phyloP scores from a whole-genome alignment of 1,284 basidiomycete species.

The Moesziomyces sp. region DNA sequence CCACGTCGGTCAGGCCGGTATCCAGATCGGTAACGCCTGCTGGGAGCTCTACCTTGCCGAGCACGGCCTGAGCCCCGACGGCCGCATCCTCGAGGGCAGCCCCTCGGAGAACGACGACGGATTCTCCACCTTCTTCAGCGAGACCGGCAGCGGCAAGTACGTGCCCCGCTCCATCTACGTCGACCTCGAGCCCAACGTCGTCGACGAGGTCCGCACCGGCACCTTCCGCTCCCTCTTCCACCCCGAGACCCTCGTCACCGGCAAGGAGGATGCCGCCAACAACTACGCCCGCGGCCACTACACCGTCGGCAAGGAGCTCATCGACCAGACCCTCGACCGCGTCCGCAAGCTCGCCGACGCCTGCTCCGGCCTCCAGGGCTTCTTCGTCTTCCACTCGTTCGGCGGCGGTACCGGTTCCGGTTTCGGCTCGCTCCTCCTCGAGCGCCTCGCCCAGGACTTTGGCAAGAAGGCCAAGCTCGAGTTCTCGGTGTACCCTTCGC shows the following conservation, averaged over 20 bases:
- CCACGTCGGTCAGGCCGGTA: conserved; percentile 94
- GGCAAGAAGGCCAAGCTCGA: conserved; percentile 99
- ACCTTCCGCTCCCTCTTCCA: conserved; percentile 96
- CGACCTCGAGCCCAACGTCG: conserved; percentile 93
- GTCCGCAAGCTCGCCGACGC: conserved; percentile 96
- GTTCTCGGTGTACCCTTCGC: conserved; percentile 91
- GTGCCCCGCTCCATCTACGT: conserved; percentile 96
- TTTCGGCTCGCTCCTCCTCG: conserved; percentile 95
- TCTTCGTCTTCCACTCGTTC: conserved; percentile 99
- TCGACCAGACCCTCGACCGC: conserved; percentile 89
- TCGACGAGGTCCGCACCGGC: conserved; percentile 95
- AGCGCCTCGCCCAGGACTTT: conserved; percentile 95
- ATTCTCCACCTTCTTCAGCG: conserved; percentile 84
- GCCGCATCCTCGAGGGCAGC: conserved; percentile 72
- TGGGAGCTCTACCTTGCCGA: conserved; percentile 98
- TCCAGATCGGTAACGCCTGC: conserved; percentile 74
- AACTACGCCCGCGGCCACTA: conserved; percentile 85
- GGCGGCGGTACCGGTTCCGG: conserved; percentile 99
- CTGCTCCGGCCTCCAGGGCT: conserved; percentile 97
- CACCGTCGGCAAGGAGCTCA: conserved; percentile 91
- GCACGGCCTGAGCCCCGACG: conserved; percentile 79
- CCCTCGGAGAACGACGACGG: conserved; percentile 83
- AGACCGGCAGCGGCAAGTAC: conserved; percentile 74
- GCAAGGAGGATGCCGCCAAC: conserved; percentile 99
- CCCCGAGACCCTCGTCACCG: conserved; percentile 97